Evolutionary conservation across 768 basidiomycete species (phyloP).

Genomic region (Mycena vulgaris): DNA sequence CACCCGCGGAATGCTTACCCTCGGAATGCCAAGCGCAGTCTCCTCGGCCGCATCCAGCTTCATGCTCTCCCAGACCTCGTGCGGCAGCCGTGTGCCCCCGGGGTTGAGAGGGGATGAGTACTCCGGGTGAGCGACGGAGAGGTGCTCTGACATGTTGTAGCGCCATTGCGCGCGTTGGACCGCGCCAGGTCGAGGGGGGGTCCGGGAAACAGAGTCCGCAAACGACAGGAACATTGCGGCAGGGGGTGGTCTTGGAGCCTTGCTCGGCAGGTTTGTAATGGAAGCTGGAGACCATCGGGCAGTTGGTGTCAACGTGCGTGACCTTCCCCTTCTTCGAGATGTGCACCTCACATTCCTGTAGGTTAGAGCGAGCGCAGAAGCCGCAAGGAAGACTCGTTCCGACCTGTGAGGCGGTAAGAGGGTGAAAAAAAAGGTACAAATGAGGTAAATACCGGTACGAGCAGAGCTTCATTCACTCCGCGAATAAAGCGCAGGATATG

Average conservation of each 20-base stretch:
- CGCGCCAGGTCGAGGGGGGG: neutral
- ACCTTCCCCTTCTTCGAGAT: neutral
- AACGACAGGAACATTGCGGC: constrained; percentile 27
- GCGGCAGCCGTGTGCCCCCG: constrained; percentile 10
- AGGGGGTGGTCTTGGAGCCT: constrained; percentile 7
- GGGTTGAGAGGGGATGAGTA: constrained; percentile 10
- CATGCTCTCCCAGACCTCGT: constrained; percentile 21
- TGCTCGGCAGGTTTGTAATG: constrained; percentile 4
- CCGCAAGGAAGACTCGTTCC: constrained; percentile 3
- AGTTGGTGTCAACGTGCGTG: neutral
- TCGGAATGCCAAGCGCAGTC: constrained; percentile 6
- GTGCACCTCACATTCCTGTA: constrained; percentile 7
- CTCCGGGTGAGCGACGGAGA: neutral
- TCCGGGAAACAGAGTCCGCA: constrained; percentile 8
- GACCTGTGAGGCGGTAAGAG: neutral
- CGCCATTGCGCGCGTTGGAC: constrained; percentile 6
- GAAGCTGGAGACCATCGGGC: neutral
- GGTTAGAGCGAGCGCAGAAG: constrained; percentile 2
- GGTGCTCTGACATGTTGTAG: constrained; percentile 25
- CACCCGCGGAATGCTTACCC: neutral
- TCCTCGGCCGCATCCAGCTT: neutral
- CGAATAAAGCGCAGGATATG: constrained; percentile 24
- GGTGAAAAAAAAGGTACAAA: neutral
- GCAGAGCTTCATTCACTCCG: neutral
- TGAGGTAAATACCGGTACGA: neutral